Evolutionary conservation across 1,284 basidiomycete species (phyloP), one percentile per base, ranked within the genome.

Genomic region (Naganishia sp.): DNA sequence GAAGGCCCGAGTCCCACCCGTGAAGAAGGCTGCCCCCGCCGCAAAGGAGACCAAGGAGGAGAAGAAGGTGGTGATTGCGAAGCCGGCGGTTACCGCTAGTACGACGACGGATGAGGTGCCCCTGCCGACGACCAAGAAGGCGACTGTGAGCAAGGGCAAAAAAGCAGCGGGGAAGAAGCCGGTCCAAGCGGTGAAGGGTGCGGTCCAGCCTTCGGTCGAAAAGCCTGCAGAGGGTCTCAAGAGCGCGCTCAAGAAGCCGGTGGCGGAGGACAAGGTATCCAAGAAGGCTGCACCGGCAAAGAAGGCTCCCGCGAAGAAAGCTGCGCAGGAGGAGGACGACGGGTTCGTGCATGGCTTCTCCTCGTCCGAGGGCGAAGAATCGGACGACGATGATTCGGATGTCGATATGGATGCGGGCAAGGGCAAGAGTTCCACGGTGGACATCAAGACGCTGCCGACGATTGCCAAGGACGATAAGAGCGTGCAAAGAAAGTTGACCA

Each of bases 391-490:
- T n/a, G 81, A 82, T 68, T 85, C 83, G 56, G 85, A 85, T 52
- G 76, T 81, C 15, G 84, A 81, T 0, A 71, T 78, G 11, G 75
- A 77, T 48, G 74, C 71, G 33, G 78, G 75, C 36, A 39, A 49
- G 48, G 55, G 45, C 25, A 36, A 46, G 45, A 45, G 44, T 18
- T 50, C 50, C 59, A 72, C 70, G 57, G 63, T 93, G 55, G 88
- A 93, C 71, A 80, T 91, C 25, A 79, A 77, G 18, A 87, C 84
- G 71, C 82, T 95, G 44, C 92, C 92, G 0, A 90, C 88, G 1
- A 82, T 93, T 52, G 88, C 89, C 33, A 93, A 92, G 75, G 91
- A 93, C 77, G 91, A 94, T 74, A 87, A 83, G 53, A 84, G 83
- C 0, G 89, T 95, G 25, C 87, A 89, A 77, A 83, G 85, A 72